A percentile compares a stretch with the other conserved stretches of the same genome.
These are phyloP conservation scores for Posidonia oceanica DNA, from an alignment of 116 monocot species.

Conservation along the genomic window DNA sequence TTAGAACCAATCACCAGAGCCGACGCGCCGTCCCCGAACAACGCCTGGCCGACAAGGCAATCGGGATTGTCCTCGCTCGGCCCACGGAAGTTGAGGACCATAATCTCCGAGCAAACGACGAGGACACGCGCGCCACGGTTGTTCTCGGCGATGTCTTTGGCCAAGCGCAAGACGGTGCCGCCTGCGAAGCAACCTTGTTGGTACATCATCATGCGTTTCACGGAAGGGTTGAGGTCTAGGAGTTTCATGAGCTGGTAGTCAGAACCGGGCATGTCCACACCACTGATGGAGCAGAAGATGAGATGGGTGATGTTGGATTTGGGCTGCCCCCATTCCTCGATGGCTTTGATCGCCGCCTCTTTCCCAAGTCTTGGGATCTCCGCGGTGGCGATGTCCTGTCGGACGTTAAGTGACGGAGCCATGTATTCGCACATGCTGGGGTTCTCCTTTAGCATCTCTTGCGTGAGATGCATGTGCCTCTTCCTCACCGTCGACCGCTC, in stretches of 20 bases:
- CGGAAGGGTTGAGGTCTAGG: too few species aligned
- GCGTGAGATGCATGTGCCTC: constrained; percentile 14
- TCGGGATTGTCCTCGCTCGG: constrained; percentile 32
- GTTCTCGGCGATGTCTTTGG: constrained; percentile 50
- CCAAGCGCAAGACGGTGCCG: constrained; percentile 28
- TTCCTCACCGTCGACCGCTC: not conserved
- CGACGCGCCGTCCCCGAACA: too few species aligned
- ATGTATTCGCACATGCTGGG: constrained; percentile 9
- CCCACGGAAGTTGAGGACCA: constrained; percentile 28
- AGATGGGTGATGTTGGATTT: too few species aligned
- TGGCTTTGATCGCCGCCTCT: too few species aligned
- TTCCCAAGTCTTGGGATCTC: too few species aligned
- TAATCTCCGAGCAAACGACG: constrained; percentile 22
- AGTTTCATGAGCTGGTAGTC: too few species aligned
- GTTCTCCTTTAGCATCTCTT: constrained; percentile 12
- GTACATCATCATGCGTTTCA: constrained; percentile 7
- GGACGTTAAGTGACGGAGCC: constrained; percentile 1
- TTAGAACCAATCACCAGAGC: too few species aligned
- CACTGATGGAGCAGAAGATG: too few species aligned
- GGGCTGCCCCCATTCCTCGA: too few species aligned
- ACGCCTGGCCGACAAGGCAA: constrained; percentile 24
- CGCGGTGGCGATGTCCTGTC: too few species aligned
- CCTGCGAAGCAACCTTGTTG: constrained; percentile 52
- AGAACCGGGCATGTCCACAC: too few species aligned
- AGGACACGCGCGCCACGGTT: constrained; percentile 35